Conservation (phyloP, 345 rosid species). For the Rhizophora apiculata region DNA sequence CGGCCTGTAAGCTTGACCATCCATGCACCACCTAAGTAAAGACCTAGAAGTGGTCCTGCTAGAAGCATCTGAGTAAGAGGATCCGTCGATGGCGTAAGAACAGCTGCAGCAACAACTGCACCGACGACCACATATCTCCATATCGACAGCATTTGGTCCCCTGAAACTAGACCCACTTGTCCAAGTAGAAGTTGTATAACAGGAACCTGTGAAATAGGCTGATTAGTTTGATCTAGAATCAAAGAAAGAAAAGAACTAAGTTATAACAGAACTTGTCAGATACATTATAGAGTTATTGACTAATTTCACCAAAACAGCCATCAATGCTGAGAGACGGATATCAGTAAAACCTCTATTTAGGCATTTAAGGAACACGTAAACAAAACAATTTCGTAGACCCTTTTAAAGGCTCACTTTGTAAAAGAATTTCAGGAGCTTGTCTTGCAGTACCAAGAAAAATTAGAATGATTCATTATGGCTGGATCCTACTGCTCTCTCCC, state of each 20-base stretch:
- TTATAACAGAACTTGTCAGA: not conserved
- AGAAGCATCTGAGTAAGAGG: conserved; percentile 94
- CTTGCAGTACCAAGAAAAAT: not conserved
- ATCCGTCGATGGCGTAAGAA: conserved; percentile 93
- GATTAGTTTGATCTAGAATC: not conserved
- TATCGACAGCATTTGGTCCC: conserved; percentile 91
- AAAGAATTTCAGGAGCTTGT: not conserved
- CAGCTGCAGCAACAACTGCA: conserved; percentile 88
- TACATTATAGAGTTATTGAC: too few relatives aligned
- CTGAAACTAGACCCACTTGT: conserved; percentile 79
- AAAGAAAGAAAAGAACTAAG: too few relatives aligned
- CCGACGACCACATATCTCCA: conserved; percentile 98
- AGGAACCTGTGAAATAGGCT: conserved; percentile 61
- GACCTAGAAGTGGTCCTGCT: conserved; percentile 88
- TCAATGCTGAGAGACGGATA: too few relatives aligned
- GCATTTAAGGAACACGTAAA: not conserved
- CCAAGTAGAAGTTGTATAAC: conserved; percentile 92
- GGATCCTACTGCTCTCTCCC: too few relatives aligned
- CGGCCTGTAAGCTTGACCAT: conserved; percentile 77
- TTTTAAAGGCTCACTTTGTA: not conserved
- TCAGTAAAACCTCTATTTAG: too few relatives aligned
- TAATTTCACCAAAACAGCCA: too few relatives aligned
- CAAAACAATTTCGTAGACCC: not conserved
- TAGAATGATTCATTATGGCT: not conserved
- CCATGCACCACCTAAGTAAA: conserved; percentile 95